Evolutionary conservation across 306 rosid species (phyloP).

Genomic region (Quercus rubra): DNA sequence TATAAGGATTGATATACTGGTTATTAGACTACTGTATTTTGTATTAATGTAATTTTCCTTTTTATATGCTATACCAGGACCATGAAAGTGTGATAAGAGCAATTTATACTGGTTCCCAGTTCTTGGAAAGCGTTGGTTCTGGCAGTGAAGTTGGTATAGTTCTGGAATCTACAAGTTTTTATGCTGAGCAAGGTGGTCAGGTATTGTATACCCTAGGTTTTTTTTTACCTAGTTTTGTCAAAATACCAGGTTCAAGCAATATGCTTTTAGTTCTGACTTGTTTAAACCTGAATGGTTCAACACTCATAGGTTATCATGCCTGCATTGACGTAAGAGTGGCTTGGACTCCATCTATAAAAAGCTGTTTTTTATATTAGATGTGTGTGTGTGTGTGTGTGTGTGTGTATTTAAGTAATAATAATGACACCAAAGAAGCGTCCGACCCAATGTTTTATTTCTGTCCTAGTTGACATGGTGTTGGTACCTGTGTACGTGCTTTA

Average conservation of each 20-base stretch:
- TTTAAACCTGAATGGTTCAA: background rate
- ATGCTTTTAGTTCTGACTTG: background rate
- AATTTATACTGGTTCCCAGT: constrained; percentile 80
- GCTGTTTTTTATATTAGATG: background rate
- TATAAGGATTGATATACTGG: background rate
- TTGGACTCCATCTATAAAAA: background rate
- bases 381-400: too few relatives aligned
- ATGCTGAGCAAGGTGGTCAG: constrained; percentile 99
- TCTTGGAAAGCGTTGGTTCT: constrained; percentile 49
- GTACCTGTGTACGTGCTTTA: too few relatives aligned
- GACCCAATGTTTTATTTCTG: too few relatives aligned
- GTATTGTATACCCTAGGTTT: constrained; percentile 33
- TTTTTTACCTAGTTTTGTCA: background rate
- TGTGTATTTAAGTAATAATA: too few relatives aligned
- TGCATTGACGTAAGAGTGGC: background rate
- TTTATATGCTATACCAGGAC: constrained; percentile 43
- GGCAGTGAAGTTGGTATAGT: constrained; percentile 70
- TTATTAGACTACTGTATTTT: constrained; percentile 11
- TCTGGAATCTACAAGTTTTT: constrained; percentile 90
- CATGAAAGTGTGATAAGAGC: constrained; percentile 78
- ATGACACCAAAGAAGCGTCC: too few relatives aligned
- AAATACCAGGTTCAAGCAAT: background rate
- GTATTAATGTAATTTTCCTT: constrained; percentile 16
- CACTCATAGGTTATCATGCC: background rate
- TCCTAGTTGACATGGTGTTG: too few relatives aligned